Base-by-base conservation (phyloP, 2,329 filamentous ascomycete genomes). In the Alternaria gaisen region DNA sequence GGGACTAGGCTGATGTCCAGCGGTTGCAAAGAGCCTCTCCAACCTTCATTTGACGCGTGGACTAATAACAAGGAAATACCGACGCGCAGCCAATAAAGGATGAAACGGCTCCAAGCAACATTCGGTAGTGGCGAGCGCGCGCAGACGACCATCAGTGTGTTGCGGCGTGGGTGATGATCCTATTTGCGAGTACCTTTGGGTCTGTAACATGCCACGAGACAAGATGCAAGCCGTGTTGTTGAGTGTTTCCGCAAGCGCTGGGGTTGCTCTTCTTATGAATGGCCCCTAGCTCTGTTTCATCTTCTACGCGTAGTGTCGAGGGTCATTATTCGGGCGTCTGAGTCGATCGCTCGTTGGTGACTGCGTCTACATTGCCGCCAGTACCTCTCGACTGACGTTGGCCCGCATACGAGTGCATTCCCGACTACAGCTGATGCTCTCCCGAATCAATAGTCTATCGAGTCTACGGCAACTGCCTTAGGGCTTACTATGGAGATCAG, bases 181-280 rank as follows among this genome's bases (percentile, higher is more conserved):
- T 20, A 48, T 36, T 42, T 12, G 46, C 46, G 18, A 32, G 46
- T 36, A 48, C 46, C 46, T 36, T 50, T 4, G 24, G 30, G 46
- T 26, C 14, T 16, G 47, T 38, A 34, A 24, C 38, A 28, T 51
- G 44, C 56, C 60, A 63, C 60, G 47, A 65, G 56, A 66, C 50
- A 40, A 64, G 61, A 63, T 44, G 53, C 56, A 59, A 48, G 51
- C 54, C 40, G 60, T 56, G 41, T 42, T 36, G 60, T 52, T 52
- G 54, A 56, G 58, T 24, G 56, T 55, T 53, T 56, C 59, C 64
- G 54, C 72, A 77, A 73, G 72, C 75, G 74, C 74, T 73, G 72
- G 50, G 66, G 63, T 55, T 64, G 56, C 50, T 55, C 59, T 56
- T 65, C 63, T 69, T 69, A 69, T 71, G 63, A 68, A 60, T 68